Percentiles rank a stretch among this genome's conserved stretches.
Conservation (phyloP, 108 stramenopile species). For the Pinguiococcus pyrenoidosus region DNA sequence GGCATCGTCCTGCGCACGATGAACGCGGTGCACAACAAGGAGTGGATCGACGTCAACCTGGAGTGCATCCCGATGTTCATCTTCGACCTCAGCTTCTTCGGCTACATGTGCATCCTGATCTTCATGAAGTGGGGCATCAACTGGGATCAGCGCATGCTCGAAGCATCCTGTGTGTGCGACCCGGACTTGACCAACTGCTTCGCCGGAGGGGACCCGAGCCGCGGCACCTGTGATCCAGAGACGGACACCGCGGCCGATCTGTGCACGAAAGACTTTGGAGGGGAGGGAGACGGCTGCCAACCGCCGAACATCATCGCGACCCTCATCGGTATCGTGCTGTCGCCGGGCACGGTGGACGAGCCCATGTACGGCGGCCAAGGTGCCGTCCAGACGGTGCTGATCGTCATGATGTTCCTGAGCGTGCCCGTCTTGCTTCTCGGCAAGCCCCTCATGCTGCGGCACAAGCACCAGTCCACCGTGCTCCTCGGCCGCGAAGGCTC, state of each 20-base stretch:
- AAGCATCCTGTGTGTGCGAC: not conserved
- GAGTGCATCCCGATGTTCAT: conserved; percentile 95
- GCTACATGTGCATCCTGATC: conserved; percentile 95
- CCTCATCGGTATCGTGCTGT: conserved; percentile 90
- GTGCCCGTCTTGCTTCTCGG: conserved; percentile 82
- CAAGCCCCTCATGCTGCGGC: conserved; percentile 46
- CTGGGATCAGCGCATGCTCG: conserved; percentile 87
- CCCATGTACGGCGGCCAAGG: conserved; percentile 84
- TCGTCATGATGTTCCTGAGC: conserved; percentile 65
- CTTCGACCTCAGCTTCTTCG: conserved; percentile 74
- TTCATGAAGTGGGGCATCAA: conserved; percentile 91
- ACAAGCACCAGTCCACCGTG: not conserved
- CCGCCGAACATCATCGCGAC: conserved; percentile 92
- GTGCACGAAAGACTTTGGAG: conserved; percentile 50
- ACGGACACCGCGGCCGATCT: conserved; percentile 26
- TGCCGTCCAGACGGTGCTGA: conserved; percentile 54
- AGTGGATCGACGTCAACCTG: conserved; percentile 68
- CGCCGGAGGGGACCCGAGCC: not conserved
- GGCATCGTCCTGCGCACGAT: conserved; percentile 80
- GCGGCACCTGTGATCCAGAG: not conserved
- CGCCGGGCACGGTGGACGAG: conserved; percentile 81
- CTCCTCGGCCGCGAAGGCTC: not conserved
- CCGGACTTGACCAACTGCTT: not conserved
- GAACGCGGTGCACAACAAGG: conserved; percentile 79
- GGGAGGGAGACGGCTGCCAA: conserved; percentile 68